phyloP scores from a whole-genome alignment of 768 basidiomycete genomes.

The Boletus edulis region DNA sequence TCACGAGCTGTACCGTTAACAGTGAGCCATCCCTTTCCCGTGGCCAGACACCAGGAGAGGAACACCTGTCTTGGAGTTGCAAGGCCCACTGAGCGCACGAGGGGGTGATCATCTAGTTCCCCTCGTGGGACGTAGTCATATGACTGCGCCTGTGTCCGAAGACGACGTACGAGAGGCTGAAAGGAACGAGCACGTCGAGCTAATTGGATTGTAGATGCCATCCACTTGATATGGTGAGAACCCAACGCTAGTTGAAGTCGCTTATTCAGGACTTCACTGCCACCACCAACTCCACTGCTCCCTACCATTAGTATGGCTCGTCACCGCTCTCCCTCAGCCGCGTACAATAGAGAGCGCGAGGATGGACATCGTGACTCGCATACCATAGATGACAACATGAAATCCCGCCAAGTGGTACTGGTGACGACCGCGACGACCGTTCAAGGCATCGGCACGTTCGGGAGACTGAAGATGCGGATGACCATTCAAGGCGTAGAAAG shows the following conservation, averaged over 20 bases:
- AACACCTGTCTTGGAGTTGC: constrained; percentile 59
- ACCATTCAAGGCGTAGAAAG: constrained; percentile 28
- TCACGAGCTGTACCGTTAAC: constrained; percentile 54
- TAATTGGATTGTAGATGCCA: constrained; percentile 21
- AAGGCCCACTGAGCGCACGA: constrained; percentile 42
- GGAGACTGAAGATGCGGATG: constrained; percentile 31
- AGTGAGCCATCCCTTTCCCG: constrained; percentile 7
- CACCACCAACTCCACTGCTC: not conserved
- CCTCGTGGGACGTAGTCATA: constrained; percentile 39
- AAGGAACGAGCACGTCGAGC: constrained; percentile 28
- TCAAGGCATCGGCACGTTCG: constrained; percentile 32
- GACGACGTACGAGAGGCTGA: constrained; percentile 30
- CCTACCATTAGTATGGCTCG: constrained; percentile 38
- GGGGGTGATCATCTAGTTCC: constrained; percentile 31
- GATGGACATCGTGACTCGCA: constrained; percentile 35
- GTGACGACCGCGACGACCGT: constrained; percentile 23
- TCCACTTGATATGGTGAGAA: not conserved
- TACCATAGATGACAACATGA: constrained; percentile 30
- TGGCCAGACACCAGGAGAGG: not conserved
- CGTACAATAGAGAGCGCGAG: constrained; percentile 21
- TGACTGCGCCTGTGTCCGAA: constrained; percentile 58
- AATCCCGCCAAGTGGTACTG: constrained; percentile 33
- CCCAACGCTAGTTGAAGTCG: not conserved
- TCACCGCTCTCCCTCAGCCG: constrained; percentile 47
- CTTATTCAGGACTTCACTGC: not conserved